phyloP scores from a whole-genome alignment of 2,329 filamentous ascomycete species.

The Stagonosporopsis vannaccii region DNA sequence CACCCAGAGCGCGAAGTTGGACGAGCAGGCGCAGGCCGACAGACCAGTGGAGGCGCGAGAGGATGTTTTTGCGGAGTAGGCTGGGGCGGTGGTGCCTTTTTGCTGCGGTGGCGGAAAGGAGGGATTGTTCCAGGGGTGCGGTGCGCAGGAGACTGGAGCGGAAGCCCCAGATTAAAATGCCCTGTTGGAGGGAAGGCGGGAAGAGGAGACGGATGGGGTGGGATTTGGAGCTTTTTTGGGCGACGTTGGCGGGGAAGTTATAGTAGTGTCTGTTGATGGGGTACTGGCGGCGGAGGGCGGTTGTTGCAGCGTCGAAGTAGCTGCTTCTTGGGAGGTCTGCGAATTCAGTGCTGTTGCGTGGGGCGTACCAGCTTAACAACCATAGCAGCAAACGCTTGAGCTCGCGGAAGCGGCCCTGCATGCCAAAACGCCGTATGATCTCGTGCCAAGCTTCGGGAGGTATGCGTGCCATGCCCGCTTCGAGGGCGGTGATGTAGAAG shows the following conservation, averaged over 20 bases:
- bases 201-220: constrained; percentile 44
- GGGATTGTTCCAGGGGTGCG: constrained; percentile 33
- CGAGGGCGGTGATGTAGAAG: constrained; percentile 57
- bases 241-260: constrained; percentile 20
- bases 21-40: constrained; percentile 38
- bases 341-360: constrained; percentile 29
- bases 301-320: constrained; percentile 31
- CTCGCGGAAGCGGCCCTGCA: constrained; percentile 60
- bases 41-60: constrained; percentile 37
- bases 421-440: constrained; percentile 66
- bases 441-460: constrained; percentile 62
- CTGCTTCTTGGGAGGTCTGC: constrained; percentile 29
- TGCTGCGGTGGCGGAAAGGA: constrained; percentile 21
- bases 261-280: constrained; percentile 27
- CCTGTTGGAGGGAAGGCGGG: constrained; percentile 33
- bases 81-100: constrained; percentile 38
- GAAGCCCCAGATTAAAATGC: constrained; percentile 47
- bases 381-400: constrained; percentile 60
- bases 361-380: constrained; percentile 56
- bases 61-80: constrained; percentile 24
- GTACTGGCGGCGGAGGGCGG: constrained; percentile 24
- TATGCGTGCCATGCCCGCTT: constrained; percentile 52
- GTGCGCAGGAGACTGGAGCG: constrained; percentile 36
- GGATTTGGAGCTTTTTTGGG: constrained; percentile 9
- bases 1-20: constrained; percentile 38